Percentiles rank a stretch among this genome's conserved stretches.
These are phyloP conservation scores for Cicer cuneatum DNA, from an alignment of 306 rosid genomes.

Conservation along the genomic window DNA sequence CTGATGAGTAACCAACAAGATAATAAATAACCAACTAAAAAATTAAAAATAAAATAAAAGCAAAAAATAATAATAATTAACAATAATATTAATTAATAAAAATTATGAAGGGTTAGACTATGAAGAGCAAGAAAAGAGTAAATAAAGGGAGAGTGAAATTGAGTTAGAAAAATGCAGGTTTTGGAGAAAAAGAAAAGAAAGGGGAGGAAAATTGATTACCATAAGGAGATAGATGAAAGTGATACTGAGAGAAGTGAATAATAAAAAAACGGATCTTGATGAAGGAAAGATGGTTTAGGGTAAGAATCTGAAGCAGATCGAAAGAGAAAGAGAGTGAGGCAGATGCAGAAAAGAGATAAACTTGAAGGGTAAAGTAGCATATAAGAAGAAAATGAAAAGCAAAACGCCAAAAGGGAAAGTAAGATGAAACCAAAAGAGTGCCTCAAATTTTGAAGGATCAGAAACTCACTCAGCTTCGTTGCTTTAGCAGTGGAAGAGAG, in stretches of 20 bases:
- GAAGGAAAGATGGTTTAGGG: slow-evolving; percentile 42
- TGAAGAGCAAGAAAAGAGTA: slow-evolving; percentile 34
- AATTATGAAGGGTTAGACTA: slow-evolving; percentile 7
- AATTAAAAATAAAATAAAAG: neutral
- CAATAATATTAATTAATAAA: neutral
- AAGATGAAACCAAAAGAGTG: slow-evolving; percentile 55
- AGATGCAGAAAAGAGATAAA: slow-evolving; percentile 52
- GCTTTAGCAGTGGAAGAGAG: slow-evolving; percentile 52
- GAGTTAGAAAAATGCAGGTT: slow-evolving; percentile 36
- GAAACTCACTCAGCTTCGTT: slow-evolving; percentile 50
- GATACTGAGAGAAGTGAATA: slow-evolving; percentile 42
- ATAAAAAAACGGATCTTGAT: slow-evolving; percentile 68
- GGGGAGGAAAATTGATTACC: slow-evolving; percentile 11
- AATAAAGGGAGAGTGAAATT: slow-evolving; percentile 45
- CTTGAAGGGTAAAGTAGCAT: slow-evolving; percentile 9
- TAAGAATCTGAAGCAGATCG: slow-evolving; percentile 70
- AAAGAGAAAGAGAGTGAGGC: slow-evolving; percentile 51
- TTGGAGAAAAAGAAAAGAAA: slow-evolving; percentile 18
- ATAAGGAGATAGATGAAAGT: slow-evolving; percentile 38
- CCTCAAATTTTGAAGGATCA: slow-evolving; percentile 61
- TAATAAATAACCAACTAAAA: slow-evolving; percentile 22
- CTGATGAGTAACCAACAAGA: slow-evolving; percentile 20
- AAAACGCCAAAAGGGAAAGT: slow-evolving; percentile 53
- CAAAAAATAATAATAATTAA: neutral
- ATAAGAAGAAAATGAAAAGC: slow-evolving; percentile 7